A percentile compares a stretch with the other conserved stretches of the same genome.
Evolutionary conservation across 352 stramenopile species (phyloP).

Genomic region (Phytophthora citricola): DNA sequence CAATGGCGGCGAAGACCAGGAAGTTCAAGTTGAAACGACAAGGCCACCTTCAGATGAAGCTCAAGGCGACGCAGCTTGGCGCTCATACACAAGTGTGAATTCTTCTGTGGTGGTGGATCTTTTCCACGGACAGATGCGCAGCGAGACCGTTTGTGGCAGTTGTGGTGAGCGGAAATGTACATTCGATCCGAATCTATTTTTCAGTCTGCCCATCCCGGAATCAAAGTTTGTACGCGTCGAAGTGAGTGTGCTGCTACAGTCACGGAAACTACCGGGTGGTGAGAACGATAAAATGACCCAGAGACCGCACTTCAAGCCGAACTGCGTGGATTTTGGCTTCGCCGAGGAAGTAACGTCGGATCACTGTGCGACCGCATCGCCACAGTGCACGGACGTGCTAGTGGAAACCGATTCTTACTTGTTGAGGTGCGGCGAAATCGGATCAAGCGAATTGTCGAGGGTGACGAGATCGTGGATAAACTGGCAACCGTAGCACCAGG

Average conservation of each 20-base stretch:
- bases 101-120: conserved; percentile 96
- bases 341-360: conserved; percentile 49
- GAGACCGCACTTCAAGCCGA: conserved; percentile 25
- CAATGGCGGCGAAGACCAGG: conserved; percentile 42
- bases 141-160: conserved; percentile 93
- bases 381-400: conserved; percentile 30
- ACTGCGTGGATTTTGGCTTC: conserved; percentile 62
- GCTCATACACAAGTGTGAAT: conserved; percentile 91
- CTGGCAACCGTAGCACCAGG: conserved; percentile 46
- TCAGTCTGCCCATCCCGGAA: conserved; percentile 95
- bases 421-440: conserved; percentile 72
- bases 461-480: conserved; percentile 61
- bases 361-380: conserved; percentile 62
- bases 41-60: conserved; percentile 62
- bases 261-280: conserved; percentile 33
- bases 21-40: conserved; percentile 5
- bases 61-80: conserved; percentile 93
- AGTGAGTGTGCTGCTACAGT: conserved; percentile 69
- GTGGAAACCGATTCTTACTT: conserved; percentile 66
- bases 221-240: conserved; percentile 73
- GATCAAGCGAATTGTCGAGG: conserved; percentile 79
- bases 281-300: conserved; percentile 6
- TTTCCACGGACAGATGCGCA: conserved; percentile 96
- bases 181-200: conserved; percentile 97
- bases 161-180: conserved; percentile 95